Conservation (phyloP, 2,329 filamentous ascomycete genomes). For the Meredithiella fracta region DNA sequence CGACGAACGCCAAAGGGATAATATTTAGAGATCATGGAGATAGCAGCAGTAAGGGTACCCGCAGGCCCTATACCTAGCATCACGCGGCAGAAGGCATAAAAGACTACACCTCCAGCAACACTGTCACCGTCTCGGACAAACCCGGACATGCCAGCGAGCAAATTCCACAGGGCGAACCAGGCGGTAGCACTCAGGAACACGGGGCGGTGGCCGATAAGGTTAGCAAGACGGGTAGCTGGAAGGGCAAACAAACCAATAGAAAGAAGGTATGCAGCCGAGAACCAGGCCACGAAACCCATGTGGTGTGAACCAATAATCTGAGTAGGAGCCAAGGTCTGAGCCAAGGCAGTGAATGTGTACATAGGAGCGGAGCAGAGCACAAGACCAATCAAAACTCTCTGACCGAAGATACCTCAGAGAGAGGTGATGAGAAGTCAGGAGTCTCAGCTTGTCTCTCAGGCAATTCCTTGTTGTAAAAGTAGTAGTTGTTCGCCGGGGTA, state of each 20-base stretch:
- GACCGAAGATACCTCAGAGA: constrained; percentile 11
- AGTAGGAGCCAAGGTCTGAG: constrained; percentile 13
- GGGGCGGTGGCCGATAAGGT: constrained; percentile 39
- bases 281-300: constrained; percentile 25
- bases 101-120: constrained; percentile 28
- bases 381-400: constrained; percentile 14
- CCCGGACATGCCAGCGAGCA: constrained; percentile 27
- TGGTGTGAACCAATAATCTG: constrained; percentile 12
- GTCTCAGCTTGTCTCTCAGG: neutral
- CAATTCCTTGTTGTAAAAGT: neutral
- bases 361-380: constrained; percentile 12
- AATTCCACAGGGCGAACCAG: constrained; percentile 38
- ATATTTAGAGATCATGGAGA: constrained; percentile 43
- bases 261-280: constrained; percentile 39
- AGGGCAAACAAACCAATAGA: constrained; percentile 41
- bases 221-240: constrained; percentile 37
- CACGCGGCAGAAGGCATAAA: constrained; percentile 24
- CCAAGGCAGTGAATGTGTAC: constrained; percentile 12
- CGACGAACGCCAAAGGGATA: constrained; percentile 42
- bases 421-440: neutral
- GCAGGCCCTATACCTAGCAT: constrained; percentile 46
- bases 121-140: constrained; percentile 15
- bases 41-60: constrained; percentile 43
- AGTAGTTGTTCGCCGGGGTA: neutral
- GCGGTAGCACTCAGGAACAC: constrained; percentile 35